Conservation (phyloP, 1,284 basidiomycete species). For the Sporisorium exsertum region DNA sequence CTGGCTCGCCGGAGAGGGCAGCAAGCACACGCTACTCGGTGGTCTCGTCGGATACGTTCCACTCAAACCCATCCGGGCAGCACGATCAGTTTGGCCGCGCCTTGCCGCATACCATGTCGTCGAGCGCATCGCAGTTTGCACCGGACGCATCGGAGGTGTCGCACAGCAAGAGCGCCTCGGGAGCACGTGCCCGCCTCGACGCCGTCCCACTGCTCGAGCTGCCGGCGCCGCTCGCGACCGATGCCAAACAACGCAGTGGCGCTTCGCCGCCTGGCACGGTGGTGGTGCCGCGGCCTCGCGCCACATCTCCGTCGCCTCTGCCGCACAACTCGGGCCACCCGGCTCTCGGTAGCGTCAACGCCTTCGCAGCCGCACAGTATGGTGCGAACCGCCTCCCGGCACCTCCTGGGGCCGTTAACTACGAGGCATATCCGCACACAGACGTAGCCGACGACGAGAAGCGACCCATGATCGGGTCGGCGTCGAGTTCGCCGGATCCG, state of each 20-base stretch:
- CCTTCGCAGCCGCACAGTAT: constrained; percentile 22
- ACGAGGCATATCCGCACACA: constrained; percentile 50
- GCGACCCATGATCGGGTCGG: constrained; percentile 59
- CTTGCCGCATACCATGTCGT: constrained; percentile 31
- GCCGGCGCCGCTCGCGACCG: constrained; percentile 66
- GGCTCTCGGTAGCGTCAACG: constrained; percentile 22
- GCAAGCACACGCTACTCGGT: constrained; percentile 61
- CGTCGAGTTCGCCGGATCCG: constrained; percentile 54
- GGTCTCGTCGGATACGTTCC: constrained; percentile 58
- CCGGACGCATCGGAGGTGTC: constrained; percentile 48
- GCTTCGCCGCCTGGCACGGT: constrained; percentile 42
- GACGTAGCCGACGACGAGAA: constrained; percentile 55
- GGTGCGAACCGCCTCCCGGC: constrained; percentile 17
- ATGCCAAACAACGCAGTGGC: constrained; percentile 51
- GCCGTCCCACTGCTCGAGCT: constrained; percentile 67
- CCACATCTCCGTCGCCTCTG: constrained; percentile 43
- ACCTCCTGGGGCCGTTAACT: constrained; percentile 19
- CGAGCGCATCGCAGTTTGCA: constrained; percentile 29
- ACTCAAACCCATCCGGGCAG: constrained; percentile 54
- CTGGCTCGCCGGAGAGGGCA: constrained; percentile 59
- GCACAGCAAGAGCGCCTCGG: constrained; percentile 54
- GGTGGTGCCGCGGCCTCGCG: constrained; percentile 51
- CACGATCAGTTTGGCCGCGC: constrained; percentile 52
- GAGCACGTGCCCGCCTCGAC: constrained; percentile 60
- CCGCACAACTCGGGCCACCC: constrained; percentile 43